These are phyloP conservation scores for Acanthamoeba royreba DNA, from an alignment of 208 protist species.

Conservation along the genomic window DNA sequence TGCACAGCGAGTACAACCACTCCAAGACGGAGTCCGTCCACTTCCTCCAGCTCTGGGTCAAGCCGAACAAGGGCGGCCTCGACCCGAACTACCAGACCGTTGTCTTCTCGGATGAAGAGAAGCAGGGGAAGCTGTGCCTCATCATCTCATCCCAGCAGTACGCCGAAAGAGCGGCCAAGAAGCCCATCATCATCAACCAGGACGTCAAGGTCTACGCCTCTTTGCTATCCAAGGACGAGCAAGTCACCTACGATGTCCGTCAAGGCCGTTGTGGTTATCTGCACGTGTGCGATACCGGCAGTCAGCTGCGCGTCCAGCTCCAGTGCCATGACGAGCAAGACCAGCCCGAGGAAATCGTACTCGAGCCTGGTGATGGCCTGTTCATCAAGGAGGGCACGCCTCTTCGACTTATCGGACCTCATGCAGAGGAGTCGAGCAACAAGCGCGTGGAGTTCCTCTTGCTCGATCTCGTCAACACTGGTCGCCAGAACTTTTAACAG, in stretches of 20 bases:
- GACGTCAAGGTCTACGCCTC: slow-evolving; percentile 41
- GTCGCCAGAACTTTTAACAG: no score
- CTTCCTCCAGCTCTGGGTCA: slow-evolving; percentile 67
- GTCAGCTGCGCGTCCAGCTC: background rate
- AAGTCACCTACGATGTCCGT: background rate
- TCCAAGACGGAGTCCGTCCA: background rate
- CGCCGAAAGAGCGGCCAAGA: background rate
- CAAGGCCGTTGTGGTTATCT: background rate
- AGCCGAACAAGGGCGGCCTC: background rate
- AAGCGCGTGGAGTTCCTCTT: slow-evolving; percentile 33
- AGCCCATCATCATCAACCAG: slow-evolving; percentile 34
- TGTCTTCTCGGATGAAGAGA: slow-evolving; percentile 28
- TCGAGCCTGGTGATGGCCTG: background rate
- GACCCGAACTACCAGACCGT: slow-evolving; percentile 40
- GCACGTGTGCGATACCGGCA: background rate
- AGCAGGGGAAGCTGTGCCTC: slow-evolving; percentile 25
- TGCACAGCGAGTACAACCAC: slow-evolving; percentile 55
- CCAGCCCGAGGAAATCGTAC: background rate
- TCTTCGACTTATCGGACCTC: background rate
- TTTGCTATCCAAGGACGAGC: background rate
- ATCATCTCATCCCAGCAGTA: background rate
- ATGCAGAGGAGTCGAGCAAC: background rate
- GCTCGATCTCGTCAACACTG: background rate
- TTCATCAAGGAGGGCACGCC: background rate
- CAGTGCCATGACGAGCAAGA: no score